Conservation (phyloP, 2,329 filamentous ascomycete genomes). For the Diplodia seriata region DNA sequence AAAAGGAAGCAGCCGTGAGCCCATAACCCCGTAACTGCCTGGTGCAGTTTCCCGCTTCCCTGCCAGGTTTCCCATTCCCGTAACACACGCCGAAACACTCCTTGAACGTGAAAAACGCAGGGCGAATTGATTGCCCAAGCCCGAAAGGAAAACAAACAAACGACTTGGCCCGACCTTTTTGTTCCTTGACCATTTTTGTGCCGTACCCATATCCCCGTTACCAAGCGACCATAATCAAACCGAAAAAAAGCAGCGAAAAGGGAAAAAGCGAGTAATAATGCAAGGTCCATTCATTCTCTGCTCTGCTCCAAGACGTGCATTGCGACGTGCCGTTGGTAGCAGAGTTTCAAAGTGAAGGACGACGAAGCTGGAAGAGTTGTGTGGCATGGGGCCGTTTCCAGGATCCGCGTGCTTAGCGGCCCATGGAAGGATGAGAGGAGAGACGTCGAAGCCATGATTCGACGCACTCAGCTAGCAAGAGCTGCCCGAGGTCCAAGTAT, state of each 20-base stretch:
- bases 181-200: slow-evolving; percentile 16
- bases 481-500: slow-evolving; percentile 19
- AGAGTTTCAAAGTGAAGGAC: not conserved
- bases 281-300: slow-evolving; percentile 8
- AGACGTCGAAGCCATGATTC: slow-evolving; percentile 9
- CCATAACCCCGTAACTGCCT: not conserved
- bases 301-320: not conserved
- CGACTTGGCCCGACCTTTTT: slow-evolving; percentile 14
- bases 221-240: not conserved
- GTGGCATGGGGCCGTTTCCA: not conserved
- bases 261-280: slow-evolving; percentile 22
- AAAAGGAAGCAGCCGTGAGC: not conserved
- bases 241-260: not conserved
- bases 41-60: not conserved
- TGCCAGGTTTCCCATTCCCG: slow-evolving; percentile 11
- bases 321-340: not conserved
- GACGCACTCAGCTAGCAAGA: not conserved
- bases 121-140: not conserved
- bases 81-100: slow-evolving; percentile 18
- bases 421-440: slow-evolving; percentile 1
- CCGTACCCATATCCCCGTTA: not conserved
- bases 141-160: slow-evolving; percentile 23
- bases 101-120: not conserved
- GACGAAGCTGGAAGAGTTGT: slow-evolving; percentile 12
- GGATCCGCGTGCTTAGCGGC: not conserved